Conservation (phyloP, 345 rosid genomes). For the Geranium rotundifolium region DNA sequence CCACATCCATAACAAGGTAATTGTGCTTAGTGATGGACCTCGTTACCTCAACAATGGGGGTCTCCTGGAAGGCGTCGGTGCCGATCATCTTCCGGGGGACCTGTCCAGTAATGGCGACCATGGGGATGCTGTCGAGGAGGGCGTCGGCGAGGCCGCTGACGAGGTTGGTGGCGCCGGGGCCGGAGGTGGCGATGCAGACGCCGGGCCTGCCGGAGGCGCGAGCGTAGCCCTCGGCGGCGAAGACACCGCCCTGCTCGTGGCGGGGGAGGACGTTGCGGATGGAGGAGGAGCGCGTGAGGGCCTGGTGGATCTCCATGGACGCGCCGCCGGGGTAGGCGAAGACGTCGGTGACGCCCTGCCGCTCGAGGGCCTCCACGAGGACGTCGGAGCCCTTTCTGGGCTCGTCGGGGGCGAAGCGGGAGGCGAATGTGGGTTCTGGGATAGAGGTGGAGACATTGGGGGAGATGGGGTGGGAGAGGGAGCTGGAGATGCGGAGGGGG, state of each 20-base stretch:
- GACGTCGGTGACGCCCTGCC: conserved; percentile 66
- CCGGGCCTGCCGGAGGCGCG: conserved; percentile 81
- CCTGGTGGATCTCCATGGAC: conserved; percentile 97
- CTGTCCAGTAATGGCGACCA: conserved; percentile 84
- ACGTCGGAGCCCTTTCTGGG: conserved; percentile 94
- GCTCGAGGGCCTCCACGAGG: conserved; percentile 86
- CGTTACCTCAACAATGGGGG: conserved; percentile 87
- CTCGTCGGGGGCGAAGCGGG: conserved; percentile 48
- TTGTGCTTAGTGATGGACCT: conserved; percentile 88
- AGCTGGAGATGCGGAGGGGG: conserved; percentile 11
- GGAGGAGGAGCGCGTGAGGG: conserved; percentile 67
- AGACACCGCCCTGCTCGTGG: conserved; percentile 93
- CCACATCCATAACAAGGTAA: conserved; percentile 74
- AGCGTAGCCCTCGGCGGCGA: conserved; percentile 92
- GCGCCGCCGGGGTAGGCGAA: conserved; percentile 97
- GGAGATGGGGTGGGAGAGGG: conserved; percentile 20
- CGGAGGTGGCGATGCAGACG: conserved; percentile 90
- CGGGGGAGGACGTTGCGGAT: conserved; percentile 89
- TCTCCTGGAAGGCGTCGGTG: conserved; percentile 88
- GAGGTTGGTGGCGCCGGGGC: conserved; percentile 86
- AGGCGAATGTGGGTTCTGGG: conserved; percentile 10
- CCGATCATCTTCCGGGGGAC: conserved; percentile 95
- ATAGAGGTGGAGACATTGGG: conserved; percentile 10
- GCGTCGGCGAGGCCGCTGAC: conserved; percentile 91
- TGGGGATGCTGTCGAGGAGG: conserved; percentile 78